Percentiles rank a stretch among this genome's conserved stretches.
phyloP scores from a whole-genome alignment of 257 asterid species.

The Penstemon eatonii region DNA sequence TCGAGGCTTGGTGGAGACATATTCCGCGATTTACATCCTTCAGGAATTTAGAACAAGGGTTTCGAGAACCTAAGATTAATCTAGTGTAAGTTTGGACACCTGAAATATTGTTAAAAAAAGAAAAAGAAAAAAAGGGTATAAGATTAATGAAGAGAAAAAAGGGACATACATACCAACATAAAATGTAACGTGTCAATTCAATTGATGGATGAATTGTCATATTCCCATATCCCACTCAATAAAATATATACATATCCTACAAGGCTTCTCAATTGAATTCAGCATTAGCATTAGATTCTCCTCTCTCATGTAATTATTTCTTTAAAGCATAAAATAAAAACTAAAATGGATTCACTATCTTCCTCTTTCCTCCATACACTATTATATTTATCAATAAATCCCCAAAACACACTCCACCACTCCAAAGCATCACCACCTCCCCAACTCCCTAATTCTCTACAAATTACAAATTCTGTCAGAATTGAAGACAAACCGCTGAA shows the following conservation, averaged over 20 bases:
- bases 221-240: background rate
- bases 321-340: background rate
- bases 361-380: slow-evolving; percentile 46
- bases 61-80: no score
- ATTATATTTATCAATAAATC: slow-evolving; percentile 17
- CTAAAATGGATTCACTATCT: slow-evolving; percentile 54
- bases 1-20: no score
- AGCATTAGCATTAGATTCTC: background rate
- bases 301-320: background rate
- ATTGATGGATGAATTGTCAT: background rate
- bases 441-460: slow-evolving; percentile 11
- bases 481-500: slow-evolving; percentile 43
- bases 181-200: no score
- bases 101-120: no score
- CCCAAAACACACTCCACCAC: slow-evolving; percentile 14
- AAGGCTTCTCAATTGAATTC: background rate
- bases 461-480: slow-evolving; percentile 35
- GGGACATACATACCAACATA: no score
- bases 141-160: no score
- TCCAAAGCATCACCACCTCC: slow-evolving; percentile 12
- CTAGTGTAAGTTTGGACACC: no score
- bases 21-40: no score
- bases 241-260: slow-evolving; percentile 10
- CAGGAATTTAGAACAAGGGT: no score
- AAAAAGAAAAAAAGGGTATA: no score